phyloP scores from a whole-genome alignment of 1,139 yeast species.

The Candida sojae region DNA sequence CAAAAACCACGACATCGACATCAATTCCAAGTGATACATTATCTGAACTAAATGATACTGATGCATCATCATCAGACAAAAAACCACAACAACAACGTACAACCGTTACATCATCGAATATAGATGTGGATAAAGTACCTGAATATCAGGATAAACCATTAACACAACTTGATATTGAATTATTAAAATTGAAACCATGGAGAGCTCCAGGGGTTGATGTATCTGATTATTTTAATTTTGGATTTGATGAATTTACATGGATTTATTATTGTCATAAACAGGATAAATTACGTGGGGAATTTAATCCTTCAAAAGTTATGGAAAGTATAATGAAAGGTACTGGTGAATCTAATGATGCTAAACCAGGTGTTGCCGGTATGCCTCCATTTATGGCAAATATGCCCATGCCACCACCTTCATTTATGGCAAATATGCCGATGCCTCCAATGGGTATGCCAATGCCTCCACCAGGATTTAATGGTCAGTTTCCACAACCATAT shows the following conservation, averaged over 20 bases:
- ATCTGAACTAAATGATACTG: slow-evolving; percentile 47
- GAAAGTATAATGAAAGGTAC: slow-evolving; percentile 40
- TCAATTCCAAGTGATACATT: slow-evolving; percentile 24
- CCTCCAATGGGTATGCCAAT: slow-evolving; percentile 21
- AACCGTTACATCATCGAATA: slow-evolving; percentile 39
- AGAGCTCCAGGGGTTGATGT: slow-evolving; percentile 95
- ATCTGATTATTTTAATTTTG: slow-evolving; percentile 92
- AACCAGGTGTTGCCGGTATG: slow-evolving; percentile 19
- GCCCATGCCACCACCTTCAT: slow-evolving; percentile 15
- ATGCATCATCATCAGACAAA: slow-evolving; percentile 24
- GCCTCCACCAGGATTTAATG: slow-evolving; percentile 20
- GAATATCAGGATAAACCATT: slow-evolving; percentile 81
- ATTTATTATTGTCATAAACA: slow-evolving; percentile 88
- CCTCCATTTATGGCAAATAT: slow-evolving; percentile 12
- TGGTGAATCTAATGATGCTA: slow-evolving; percentile 13
- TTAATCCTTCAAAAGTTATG: slow-evolving; percentile 61
- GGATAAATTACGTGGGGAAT: slow-evolving; percentile 77
- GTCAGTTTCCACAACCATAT: slow-evolving; percentile 6
- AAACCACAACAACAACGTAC: slow-evolving; percentile 6
- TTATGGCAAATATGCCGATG: slow-evolving; percentile 18
- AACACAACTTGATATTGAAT: slow-evolving; percentile 80
- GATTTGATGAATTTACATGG: slow-evolving; percentile 97
- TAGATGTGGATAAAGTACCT: slow-evolving; percentile 81
- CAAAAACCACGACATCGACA: slow-evolving; percentile 22
- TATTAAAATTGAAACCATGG: slow-evolving; percentile 94